A percentile compares a stretch with the other conserved stretches of the same genome.
These are phyloP conservation scores for Auriscalpium orientale DNA, from an alignment of 768 basidiomycete species.

Conservation along the genomic window DNA sequence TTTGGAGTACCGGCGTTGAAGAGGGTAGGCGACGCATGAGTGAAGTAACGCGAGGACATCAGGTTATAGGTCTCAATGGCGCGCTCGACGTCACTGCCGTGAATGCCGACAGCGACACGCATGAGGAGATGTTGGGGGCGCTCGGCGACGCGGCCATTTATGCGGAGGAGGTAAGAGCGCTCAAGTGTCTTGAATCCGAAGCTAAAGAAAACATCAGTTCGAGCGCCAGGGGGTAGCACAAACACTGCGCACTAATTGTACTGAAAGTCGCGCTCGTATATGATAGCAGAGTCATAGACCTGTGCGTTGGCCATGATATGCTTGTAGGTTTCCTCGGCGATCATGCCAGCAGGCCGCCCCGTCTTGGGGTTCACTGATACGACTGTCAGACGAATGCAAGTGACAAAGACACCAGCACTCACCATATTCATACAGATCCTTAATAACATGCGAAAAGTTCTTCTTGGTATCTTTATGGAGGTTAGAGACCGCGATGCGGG, in stretches of 20 bases:
- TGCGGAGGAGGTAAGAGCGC: slow-evolving; percentile 91
- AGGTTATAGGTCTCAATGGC: slow-evolving; percentile 89
- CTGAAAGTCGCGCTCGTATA: slow-evolving; percentile 96
- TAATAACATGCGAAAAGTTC: slow-evolving; percentile 86
- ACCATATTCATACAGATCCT: slow-evolving; percentile 88
- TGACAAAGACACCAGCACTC: slow-evolving; percentile 13
- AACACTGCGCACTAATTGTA: slow-evolving; percentile 80
- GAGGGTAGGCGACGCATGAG: slow-evolving; percentile 93
- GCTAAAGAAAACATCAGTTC: slow-evolving; percentile 29
- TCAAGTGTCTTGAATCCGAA: slow-evolving; percentile 99
- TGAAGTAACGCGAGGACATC: slow-evolving; percentile 98
- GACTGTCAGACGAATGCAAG: not conserved
- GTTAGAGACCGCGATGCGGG: slow-evolving; percentile 97
- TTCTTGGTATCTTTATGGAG: slow-evolving; percentile 99
- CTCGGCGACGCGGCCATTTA: slow-evolving; percentile 92
- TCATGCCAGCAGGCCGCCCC: slow-evolving; percentile 79
- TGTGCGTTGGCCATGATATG: slow-evolving; percentile 77
- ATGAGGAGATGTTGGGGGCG: slow-evolving; percentile 99
- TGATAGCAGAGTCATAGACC: slow-evolving; percentile 84
- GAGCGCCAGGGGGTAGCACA: not conserved
- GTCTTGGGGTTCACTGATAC: slow-evolving; percentile 90
- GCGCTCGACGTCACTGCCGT: slow-evolving; percentile 81
- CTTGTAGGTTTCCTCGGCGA: slow-evolving; percentile 80
- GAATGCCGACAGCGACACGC: slow-evolving; percentile 98
- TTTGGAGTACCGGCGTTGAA: slow-evolving; percentile 98